Conservation (phyloP, 306 rosid species). For the Medicago lupulina region DNA sequence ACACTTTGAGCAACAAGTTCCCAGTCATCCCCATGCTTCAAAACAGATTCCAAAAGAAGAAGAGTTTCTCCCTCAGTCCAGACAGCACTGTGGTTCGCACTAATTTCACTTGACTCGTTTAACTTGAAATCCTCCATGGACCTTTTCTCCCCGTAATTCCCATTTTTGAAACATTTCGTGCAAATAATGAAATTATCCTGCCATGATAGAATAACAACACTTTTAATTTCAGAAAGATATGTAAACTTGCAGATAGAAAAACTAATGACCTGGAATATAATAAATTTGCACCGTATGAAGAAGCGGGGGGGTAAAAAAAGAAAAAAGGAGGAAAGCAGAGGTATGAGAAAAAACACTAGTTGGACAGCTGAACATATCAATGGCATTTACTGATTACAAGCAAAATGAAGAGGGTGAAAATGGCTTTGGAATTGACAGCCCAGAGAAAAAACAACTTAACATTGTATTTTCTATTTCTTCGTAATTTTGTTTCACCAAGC, state of each 20-base stretch:
- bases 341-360: background rate
- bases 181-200: constrained; percentile 76
- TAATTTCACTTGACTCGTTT: constrained; percentile 53
- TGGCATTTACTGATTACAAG: background rate
- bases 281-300: background rate
- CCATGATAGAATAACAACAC: constrained; percentile 32
- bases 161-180: constrained; percentile 66
- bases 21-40: constrained; percentile 97
- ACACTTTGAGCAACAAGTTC: constrained; percentile 83
- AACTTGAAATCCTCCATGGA: constrained; percentile 64
- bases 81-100: constrained; percentile 45
- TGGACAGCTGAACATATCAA: background rate
- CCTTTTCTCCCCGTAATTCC: constrained; percentile 76
- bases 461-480: background rate
- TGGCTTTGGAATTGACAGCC: background rate
- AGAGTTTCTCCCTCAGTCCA: constrained; percentile 95
- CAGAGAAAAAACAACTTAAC: background rate
- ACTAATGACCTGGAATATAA: constrained; percentile 6
- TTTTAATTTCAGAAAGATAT: constrained; percentile 1
- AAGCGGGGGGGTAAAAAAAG: background rate
- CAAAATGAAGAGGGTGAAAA: background rate
- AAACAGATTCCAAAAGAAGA: constrained; percentile 87
- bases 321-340: background rate
- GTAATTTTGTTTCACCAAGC: background rate
- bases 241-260: constrained; percentile 22